Base-by-base conservation (phyloP, 768 basidiomycete species). In the Crucibulum laeve region DNA sequence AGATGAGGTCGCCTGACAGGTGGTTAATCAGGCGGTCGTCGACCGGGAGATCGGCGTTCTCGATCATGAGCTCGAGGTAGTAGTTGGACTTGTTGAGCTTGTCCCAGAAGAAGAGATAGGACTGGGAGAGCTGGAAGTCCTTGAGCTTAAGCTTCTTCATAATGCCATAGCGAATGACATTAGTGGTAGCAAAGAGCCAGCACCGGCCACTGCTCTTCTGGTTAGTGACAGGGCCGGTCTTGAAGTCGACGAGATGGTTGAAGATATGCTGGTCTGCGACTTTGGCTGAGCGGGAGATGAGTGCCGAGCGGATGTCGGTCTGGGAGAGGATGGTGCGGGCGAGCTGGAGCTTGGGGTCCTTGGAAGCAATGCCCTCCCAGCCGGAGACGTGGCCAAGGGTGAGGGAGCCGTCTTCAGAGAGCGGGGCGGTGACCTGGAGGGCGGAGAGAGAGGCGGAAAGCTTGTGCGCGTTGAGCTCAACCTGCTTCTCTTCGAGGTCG, bases 21-120 rank as follows among this genome's bases (percentile, higher is more conserved):
- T 84, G 83, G 40, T 70, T 77, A 42, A 96, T 70, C n/a, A 93
- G 73, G 5, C 94, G 80, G 56, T 89, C 83, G 42, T 95, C 89
- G 40, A 94, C 65, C 1, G 89, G 84, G 30, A 82, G 74, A 50
- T 89, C 82, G 1, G 83, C 82, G 43, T 87, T 76, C 62, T 95
- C 73, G 52, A 97, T 88, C 38, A 86, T 79, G 30, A 86, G 74
- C 64, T 96, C 94, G 14, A 96, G 83, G 63, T 87, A 95, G 66
- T 89, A 93, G 67, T 94, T 93, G 37, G 83, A 69, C 67, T 96
- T 91, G 73, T 94, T 91, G 39, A 97, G 79, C 65, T 94, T 93
- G 67, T 98, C 94, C 75, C 86, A 95, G 76, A 97, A 94, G 75
- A 93, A 94, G 22, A 94, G 74, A 63, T 95, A 95, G 2, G 82